Evolutionary conservation across 2,329 filamentous ascomycete species (phyloP).

Genomic region (Colletotrichum sp.): DNA sequence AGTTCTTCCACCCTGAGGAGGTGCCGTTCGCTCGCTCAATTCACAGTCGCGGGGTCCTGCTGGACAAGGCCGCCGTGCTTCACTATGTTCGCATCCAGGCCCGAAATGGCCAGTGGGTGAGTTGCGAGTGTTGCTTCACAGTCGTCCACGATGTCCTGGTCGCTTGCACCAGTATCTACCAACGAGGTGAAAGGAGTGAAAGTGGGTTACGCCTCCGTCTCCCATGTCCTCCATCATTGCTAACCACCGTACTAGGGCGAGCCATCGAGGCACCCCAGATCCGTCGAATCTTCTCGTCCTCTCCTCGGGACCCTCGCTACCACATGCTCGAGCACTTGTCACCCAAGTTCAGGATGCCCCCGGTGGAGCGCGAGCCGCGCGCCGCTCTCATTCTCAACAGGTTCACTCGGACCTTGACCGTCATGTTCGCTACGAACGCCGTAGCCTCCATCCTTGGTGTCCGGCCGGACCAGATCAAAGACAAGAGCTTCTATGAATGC

Average conservation of each 20-base stretch:
- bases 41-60: slow-evolving; percentile 73
- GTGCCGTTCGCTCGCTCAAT: slow-evolving; percentile 75
- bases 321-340: slow-evolving; percentile 90
- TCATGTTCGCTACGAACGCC: slow-evolving; percentile 87
- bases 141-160: slow-evolving; percentile 88
- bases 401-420: slow-evolving; percentile 80
- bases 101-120: slow-evolving; percentile 73
- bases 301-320: slow-evolving; percentile 82
- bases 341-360: slow-evolving; percentile 73
- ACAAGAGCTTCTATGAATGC: slow-evolving; percentile 86
- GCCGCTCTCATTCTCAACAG: slow-evolving; percentile 86
- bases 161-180: slow-evolving; percentile 82
- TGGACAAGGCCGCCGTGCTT: slow-evolving; percentile 86
- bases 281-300: slow-evolving; percentile 80
- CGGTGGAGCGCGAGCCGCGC: slow-evolving; percentile 75
- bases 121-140: slow-evolving; percentile 89
- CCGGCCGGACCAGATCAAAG: slow-evolving; percentile 69
- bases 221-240: background rate
- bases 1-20: slow-evolving; percentile 86
- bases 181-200: slow-evolving; percentile 70
- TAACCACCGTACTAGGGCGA: slow-evolving; percentile 54
- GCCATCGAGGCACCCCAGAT: slow-evolving; percentile 80
- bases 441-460: slow-evolving; percentile 79
- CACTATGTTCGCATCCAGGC: slow-evolving; percentile 78
- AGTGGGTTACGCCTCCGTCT: slow-evolving; percentile 57